Evolutionary conservation across 768 basidiomycete species (phyloP).

Genomic region (Pulveroboletus sp.): DNA sequence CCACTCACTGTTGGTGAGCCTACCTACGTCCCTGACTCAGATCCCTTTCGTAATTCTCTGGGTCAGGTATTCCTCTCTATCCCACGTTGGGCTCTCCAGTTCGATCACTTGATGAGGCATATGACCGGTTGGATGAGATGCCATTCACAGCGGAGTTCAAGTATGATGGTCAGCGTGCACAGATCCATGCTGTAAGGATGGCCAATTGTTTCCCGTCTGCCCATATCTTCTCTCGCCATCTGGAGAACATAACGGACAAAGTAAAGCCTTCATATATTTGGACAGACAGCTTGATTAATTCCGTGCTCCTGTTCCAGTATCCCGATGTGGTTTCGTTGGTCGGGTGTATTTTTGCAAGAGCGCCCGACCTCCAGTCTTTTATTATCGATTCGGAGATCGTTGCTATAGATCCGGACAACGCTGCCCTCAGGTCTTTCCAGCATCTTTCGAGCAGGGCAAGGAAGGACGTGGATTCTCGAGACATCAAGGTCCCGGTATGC

Average conservation of each 20-base stretch:
- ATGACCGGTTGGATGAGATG: slow-evolving; percentile 56
- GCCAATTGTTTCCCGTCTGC: slow-evolving; percentile 34
- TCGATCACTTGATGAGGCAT: slow-evolving; percentile 81
- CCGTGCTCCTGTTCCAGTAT: slow-evolving; percentile 46
- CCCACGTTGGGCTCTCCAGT: slow-evolving; percentile 86
- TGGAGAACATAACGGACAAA: slow-evolving; percentile 92
- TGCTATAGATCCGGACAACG: slow-evolving; percentile 63
- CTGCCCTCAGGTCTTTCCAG: slow-evolving; percentile 74
- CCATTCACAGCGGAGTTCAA: slow-evolving; percentile 87
- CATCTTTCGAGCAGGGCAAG: slow-evolving; percentile 80
- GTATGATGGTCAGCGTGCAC: slow-evolving; percentile 84
- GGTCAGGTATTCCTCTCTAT: slow-evolving; percentile 70
- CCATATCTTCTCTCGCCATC: slow-evolving; percentile 79
- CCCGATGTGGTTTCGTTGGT: slow-evolving; percentile 71
- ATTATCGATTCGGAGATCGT: slow-evolving; percentile 87
- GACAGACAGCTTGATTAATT: slow-evolving; percentile 6
- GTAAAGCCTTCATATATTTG: slow-evolving; percentile 30
- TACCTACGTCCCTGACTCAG: slow-evolving; percentile 1
- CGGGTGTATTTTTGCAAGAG: slow-evolving; percentile 41
- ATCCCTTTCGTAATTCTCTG: slow-evolving; percentile 7
- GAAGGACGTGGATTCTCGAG: slow-evolving; percentile 71
- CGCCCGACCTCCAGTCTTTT: slow-evolving; percentile 49
- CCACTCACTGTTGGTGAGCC: slow-evolving; percentile 64
- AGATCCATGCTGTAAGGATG: slow-evolving; percentile 54
- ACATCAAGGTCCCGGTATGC: slow-evolving; percentile 77